phyloP scores from a whole-genome alignment of 306 rosid species.

The Echinosophora koreensis region DNA sequence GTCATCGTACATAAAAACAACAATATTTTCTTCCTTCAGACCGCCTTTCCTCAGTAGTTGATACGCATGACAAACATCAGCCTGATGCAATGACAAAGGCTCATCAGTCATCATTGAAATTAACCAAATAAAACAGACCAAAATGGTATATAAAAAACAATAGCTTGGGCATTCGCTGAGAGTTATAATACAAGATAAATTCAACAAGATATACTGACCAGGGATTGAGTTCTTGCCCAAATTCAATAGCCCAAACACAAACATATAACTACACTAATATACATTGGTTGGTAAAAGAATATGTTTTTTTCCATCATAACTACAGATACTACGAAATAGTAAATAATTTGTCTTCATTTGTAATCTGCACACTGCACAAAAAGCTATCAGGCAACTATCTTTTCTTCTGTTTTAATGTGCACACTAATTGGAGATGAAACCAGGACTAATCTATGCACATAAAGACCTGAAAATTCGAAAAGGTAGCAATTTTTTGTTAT shows the following conservation, averaged over 20 bases:
- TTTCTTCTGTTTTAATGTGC: background rate
- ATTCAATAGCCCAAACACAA: background rate
- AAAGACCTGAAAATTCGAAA: too few species aligned
- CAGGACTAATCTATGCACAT: background rate
- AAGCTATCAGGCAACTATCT: background rate
- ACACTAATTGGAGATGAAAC: background rate
- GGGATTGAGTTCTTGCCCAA: background rate
- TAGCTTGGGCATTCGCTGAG: background rate
- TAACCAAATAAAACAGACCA: conserved; percentile 26
- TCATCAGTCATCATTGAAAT: conserved; percentile 2
- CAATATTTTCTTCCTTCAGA: conserved; percentile 86
- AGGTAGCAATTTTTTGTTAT: background rate
- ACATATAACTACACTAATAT: background rate
- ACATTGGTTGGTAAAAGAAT: background rate
- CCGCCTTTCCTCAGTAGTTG: conserved; percentile 87
- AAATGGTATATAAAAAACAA: background rate
- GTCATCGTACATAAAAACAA: conserved; percentile 97
- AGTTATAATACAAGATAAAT: background rate
- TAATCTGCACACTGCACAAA: background rate
- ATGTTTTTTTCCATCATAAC: background rate
- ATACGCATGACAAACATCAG: conserved; percentile 98
- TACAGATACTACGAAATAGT: too few species aligned
- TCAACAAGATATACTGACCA: background rate
- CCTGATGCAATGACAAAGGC: conserved; percentile 48
- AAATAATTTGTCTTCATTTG: too few species aligned